These are phyloP conservation scores for Magnaporthiopsis rhizophila DNA, from an alignment of 2,329 filamentous ascomycete genomes.

Conservation along the genomic window DNA sequence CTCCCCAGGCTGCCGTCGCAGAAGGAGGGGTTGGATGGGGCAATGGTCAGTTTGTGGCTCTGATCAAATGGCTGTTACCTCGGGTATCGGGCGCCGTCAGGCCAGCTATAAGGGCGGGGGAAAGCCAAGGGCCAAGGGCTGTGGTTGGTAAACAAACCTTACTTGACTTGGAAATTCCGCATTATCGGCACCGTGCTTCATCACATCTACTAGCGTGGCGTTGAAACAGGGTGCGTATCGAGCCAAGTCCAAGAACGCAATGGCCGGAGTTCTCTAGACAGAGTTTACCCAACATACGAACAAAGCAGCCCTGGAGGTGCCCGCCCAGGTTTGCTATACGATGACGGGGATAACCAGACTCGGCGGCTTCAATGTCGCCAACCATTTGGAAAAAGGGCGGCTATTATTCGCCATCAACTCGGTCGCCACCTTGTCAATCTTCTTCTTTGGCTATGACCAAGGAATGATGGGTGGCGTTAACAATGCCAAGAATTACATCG, in stretches of 20 bases:
- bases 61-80: background rate
- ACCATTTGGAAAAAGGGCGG: conserved; percentile 44
- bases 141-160: background rate
- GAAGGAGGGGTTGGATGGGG: no score
- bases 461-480: conserved; percentile 59
- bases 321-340: background rate
- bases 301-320: background rate
- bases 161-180: background rate
- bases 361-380: conserved; percentile 29
- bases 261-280: background rate
- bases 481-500: conserved; percentile 54
- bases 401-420: conserved; percentile 55
- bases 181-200: background rate
- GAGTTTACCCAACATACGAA: background rate
- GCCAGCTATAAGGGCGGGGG: background rate
- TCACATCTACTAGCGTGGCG: background rate
- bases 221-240: no score
- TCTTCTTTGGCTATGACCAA: conserved; percentile 58
- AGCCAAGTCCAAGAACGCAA: background rate
- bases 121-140: no score
- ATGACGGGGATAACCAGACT: conserved; percentile 2
- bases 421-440: conserved; percentile 56
- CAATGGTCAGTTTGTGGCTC: background rate
- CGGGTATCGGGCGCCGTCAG: background rate
- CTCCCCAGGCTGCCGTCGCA: no score